Evolutionary conservation across 2,329 filamentous ascomycete genomes (phyloP).

Genomic region (Aureobasidium sp.): DNA sequence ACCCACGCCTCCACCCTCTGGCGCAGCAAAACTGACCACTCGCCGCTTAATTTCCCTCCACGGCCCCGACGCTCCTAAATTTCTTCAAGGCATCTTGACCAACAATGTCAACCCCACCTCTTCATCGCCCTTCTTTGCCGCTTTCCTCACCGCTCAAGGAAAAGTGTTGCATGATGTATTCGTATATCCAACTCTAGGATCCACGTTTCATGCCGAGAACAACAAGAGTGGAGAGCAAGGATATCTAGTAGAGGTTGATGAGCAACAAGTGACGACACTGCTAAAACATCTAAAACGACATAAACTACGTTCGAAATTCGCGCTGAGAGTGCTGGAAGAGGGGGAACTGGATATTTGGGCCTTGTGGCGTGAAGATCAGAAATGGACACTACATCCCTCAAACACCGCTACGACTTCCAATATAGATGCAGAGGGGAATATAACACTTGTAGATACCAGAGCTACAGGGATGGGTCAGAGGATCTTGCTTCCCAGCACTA

Average conservation of each 20-base stretch:
- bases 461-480: constrained; percentile 41
- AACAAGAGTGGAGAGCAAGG: constrained; percentile 43
- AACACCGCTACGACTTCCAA: background rate
- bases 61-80: constrained; percentile 83
- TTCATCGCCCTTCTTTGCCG: constrained; percentile 74
- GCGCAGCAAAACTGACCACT: constrained; percentile 67
- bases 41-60: constrained; percentile 83
- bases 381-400: constrained; percentile 37
- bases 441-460: constrained; percentile 44
- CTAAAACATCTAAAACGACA: constrained; percentile 83
- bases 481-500: constrained; percentile 32
- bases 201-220: constrained; percentile 29
- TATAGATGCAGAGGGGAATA: constrained; percentile 26
- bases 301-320: constrained; percentile 85
- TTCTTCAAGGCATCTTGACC: constrained; percentile 90
- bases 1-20: constrained; percentile 56
- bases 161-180: constrained; percentile 92
- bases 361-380: constrained; percentile 70
- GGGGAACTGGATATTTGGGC: constrained; percentile 77
- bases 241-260: constrained; percentile 88
- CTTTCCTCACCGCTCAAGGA: constrained; percentile 85
- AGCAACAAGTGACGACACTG: constrained; percentile 66
- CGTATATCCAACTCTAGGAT: constrained; percentile 71
- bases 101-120: constrained; percentile 62
- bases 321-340: constrained; percentile 69